Percentiles rank a stretch among this genome's conserved stretches.
Conservation (phyloP, 176 grass and related monocot species). For the Cenchrus purpureus region DNA sequence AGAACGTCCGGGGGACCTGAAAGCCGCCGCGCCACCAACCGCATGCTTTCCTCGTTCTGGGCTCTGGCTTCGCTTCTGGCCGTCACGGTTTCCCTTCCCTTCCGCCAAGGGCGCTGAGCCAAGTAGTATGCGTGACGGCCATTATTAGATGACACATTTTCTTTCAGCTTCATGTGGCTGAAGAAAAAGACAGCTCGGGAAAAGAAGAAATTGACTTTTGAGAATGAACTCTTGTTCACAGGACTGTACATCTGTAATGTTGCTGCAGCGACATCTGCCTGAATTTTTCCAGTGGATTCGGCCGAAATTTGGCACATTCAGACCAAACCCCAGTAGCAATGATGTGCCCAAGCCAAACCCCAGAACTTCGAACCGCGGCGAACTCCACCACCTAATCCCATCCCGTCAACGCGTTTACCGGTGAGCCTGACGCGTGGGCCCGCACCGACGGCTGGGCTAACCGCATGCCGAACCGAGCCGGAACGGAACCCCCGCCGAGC, state of each 20-base stretch:
- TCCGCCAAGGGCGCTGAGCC: no score
- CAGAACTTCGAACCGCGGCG: background rate
- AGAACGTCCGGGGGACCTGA: background rate
- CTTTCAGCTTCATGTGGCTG: background rate
- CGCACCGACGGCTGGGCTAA: background rate
- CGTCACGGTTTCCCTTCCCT: background rate
- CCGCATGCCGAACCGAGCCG: conserved; percentile 6
- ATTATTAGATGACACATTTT: background rate
- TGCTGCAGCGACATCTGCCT: background rate
- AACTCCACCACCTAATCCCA: background rate
- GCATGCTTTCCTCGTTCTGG: background rate
- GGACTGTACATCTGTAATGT: background rate
- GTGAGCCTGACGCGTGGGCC: background rate
- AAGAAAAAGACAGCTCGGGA: background rate
- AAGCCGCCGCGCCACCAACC: background rate
- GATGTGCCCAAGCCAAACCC: no score
- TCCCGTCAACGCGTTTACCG: conserved; percentile 3
- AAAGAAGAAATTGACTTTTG: background rate
- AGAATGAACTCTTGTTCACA: background rate
- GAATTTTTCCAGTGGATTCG: background rate
- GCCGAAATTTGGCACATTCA: background rate
- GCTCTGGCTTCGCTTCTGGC: background rate
- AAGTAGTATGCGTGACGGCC: background rate
- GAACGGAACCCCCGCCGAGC: background rate
- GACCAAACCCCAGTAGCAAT: background rate